Base-by-base conservation (phyloP, 345 rosid species). In the Brassica rapa region DNA sequence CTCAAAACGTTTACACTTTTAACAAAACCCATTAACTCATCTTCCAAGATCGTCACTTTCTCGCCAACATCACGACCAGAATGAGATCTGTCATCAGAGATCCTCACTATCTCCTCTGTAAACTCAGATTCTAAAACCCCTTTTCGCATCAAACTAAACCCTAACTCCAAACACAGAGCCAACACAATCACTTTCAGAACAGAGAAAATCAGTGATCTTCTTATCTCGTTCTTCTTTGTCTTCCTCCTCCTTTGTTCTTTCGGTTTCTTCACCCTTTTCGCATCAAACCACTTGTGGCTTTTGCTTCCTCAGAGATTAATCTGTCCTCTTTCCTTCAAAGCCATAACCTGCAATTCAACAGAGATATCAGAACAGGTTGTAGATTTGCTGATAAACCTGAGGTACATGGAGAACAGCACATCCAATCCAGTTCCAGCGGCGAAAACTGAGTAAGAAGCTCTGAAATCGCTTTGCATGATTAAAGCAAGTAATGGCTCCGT, bases 41-140 rank as follows among this genome's bases (percentile, higher is more conserved):
- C 12, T 8, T 39, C 46, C 46, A 39, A 39, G 46, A 39, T 39
- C 12, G 12, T 39, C 46, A 39, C 46, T 39, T 39, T 39, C 46
- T 39, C 4, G 12, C 46, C 12, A 39, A 39, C 46, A 39, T 39
- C 46, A 39, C 46, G 46, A 39, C 46, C 46, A 39, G 46, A 39
- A 39, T 39, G 37, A 73, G 94, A 86, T 69, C 84, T 89, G 82
- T 84, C 89, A 4, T 81, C 89, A 68, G 71, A 69, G 29, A 63
- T 69, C 76, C 83, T 86, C 64, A 91, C 87, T 0, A 73, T 53
- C 70, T 86, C 91, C 46, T 80, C 66, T 3, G 88, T 82, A 35
- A 39, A 39, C 46, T 39, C 46, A 39, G 46, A 9, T 39, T 39
- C 12, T 39, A 39, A 39, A 39, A 39, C 12, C 46, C 46, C 46